Evolutionary conservation across 139 green algal genomes (phyloP).

Genomic region (Auxenochlorella pyrenoidosa): DNA sequence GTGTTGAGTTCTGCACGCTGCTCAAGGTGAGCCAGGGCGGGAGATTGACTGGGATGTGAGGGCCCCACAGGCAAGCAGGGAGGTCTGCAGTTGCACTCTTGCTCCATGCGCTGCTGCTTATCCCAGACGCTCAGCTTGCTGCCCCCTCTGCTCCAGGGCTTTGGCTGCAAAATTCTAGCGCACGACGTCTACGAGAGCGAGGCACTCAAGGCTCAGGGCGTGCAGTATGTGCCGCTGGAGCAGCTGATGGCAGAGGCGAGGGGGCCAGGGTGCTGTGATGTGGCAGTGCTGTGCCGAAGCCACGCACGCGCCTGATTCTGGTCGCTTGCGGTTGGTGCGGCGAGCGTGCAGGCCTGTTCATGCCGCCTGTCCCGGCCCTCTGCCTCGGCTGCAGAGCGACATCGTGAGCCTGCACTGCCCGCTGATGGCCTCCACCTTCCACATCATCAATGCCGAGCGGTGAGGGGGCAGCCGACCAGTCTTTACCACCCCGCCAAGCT

Average conservation of each 20-base stretch:
- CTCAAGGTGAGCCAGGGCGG: constrained; percentile 18
- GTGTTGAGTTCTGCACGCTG: constrained; percentile 52
- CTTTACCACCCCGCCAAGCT: not conserved
- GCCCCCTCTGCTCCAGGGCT: constrained; percentile 24
- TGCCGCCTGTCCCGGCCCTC: not conserved
- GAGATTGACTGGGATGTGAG: not conserved
- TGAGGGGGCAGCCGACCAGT: not conserved
- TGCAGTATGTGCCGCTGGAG: constrained; percentile 42
- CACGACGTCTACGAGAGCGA: constrained; percentile 35
- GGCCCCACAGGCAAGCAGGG: not conserved
- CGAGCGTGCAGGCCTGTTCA: too few species aligned
- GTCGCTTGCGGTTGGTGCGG: too few species aligned
- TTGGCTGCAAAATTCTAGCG: constrained; percentile 44
- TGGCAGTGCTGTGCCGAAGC: too few species aligned
- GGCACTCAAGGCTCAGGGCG: constrained; percentile 26
- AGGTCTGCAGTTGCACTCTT: not conserved
- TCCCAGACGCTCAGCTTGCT: not conserved
- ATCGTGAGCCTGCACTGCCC: constrained; percentile 55
- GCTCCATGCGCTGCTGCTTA: not conserved
- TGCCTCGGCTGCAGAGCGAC: constrained; percentile 21
- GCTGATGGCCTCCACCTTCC: constrained; percentile 70
- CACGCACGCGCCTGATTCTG: too few species aligned
- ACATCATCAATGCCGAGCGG: constrained; percentile 68
- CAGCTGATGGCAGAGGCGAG: constrained; percentile 33
- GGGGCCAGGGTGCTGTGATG: not conserved